Evolutionary conservation across 352 stramenopile genomes (phyloP).

Genomic region (Pythium scleroteichum): DNA sequence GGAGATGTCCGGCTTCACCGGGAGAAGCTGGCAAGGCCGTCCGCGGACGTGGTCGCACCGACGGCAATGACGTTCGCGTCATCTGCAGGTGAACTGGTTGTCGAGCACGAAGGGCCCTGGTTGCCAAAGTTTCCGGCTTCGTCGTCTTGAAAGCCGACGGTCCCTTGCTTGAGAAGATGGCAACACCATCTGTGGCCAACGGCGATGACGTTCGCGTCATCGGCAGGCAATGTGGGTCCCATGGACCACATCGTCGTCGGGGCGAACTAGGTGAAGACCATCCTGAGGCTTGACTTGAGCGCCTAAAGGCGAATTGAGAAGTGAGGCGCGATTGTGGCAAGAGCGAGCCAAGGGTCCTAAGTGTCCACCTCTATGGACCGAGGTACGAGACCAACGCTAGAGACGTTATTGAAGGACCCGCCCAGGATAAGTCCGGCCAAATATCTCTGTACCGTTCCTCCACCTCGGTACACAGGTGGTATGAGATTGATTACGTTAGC

Average conservation of each 20-base stretch:
- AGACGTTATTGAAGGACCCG: too few relatives aligned
- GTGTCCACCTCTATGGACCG: too few relatives aligned
- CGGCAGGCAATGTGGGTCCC: constrained; percentile 10
- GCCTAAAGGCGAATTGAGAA: constrained; percentile 4
- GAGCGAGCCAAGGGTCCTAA: too few relatives aligned
- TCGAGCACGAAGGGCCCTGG: neutral
- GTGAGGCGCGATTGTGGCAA: too few relatives aligned
- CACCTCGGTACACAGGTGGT: too few relatives aligned
- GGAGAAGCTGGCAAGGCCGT: constrained; percentile 32
- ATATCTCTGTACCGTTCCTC: too few relatives aligned
- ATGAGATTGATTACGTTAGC: too few relatives aligned
- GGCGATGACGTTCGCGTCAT: constrained; percentile 15
- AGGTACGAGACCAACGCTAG: too few relatives aligned
- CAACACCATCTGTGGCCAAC: too few relatives aligned
- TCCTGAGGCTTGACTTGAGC: constrained; percentile 1
- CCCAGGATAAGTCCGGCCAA: too few relatives aligned
- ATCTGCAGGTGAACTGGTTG: constrained; percentile 12
- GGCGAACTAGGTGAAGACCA: too few relatives aligned
- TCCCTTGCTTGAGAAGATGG: too few relatives aligned
- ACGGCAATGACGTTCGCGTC: constrained; percentile 28
- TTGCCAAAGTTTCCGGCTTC: neutral
- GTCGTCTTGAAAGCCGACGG: neutral
- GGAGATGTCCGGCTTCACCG: constrained; percentile 37
- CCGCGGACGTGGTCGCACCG: constrained; percentile 20
- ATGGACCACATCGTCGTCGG: constrained; percentile 8